Base-by-base conservation (phyloP, 2,329 filamentous ascomycete genomes). In the Camptophora hylomeconis region DNA sequence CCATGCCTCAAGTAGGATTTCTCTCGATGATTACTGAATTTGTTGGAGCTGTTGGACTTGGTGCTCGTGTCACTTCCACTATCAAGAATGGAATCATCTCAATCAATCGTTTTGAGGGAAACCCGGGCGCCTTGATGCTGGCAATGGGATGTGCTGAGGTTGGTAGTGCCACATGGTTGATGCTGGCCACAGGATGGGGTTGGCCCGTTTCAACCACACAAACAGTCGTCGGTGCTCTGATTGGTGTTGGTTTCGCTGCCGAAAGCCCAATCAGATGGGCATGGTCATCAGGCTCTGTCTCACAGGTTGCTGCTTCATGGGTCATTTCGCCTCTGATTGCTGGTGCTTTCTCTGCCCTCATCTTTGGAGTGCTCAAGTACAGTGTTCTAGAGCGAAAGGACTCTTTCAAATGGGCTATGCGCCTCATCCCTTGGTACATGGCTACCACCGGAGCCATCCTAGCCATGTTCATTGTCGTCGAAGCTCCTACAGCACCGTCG, bases 391-490 rank as follows among this genome's bases (percentile, higher is more conserved):
- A 65, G 39, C 60, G 63, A 31, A 42, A 47, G 12, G 60, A 67
- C 31, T 53, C 63, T 0, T 56, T 67, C 35, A 59, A 61, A 30
- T 61, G 59, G 54, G 62, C 56, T 3, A 54, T 69, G 47, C 56
- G 53, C 26, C 48, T 62, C 19, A 59, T 63, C 18, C 61, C 64
- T 3, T 48, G 59, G 45, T 69, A 65, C 45, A 57, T 67, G 28
- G 55, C 61, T 26, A 39, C 58, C 26, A 65, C 64, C 1, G 60
- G 53, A 23, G 61, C 52, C 11, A 53, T 67, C 28, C 57, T 65
- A 23, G 60, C 63, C 4, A 53, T 80, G 47, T 67, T 78, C 35
- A 68, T 80, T 32, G 61, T 77, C 25, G 51, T 65, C 34, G 56
- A 62, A 39, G 49, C 52, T 4, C 59, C 57, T 31, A 51, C 30